Percentiles rank a stretch among this genome's conserved stretches.
Evolutionary conservation across 2,329 filamentous ascomycete species (phyloP).

Genomic region (Fusarium protoensiforme): DNA sequence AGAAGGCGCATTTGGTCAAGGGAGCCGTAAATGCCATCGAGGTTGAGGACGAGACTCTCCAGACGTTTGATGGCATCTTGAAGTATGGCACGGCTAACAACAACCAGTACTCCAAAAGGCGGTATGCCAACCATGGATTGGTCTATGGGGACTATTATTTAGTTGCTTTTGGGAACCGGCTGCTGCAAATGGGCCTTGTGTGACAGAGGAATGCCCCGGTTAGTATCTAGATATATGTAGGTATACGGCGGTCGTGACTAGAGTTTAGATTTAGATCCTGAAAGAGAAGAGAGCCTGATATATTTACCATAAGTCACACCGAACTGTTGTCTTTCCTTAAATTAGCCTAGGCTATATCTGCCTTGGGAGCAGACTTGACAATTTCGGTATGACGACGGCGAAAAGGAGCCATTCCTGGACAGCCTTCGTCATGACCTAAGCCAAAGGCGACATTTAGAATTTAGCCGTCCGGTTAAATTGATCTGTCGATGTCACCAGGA

Average conservation of each 20-base stretch:
- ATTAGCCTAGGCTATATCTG: neutral
- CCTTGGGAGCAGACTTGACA: neutral
- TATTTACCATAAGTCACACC: neutral
- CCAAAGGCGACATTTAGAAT: neutral
- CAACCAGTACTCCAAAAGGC: conserved; percentile 42
- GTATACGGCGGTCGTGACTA: neutral
- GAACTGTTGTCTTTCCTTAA: neutral
- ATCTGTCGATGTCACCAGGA: neutral
- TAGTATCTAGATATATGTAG: neutral
- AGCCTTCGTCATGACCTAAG: neutral
- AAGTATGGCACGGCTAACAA: conserved; percentile 49
- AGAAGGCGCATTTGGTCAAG: conserved; percentile 33
- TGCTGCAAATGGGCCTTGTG: conserved; percentile 51
- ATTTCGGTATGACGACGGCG: neutral
- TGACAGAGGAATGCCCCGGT: neutral
- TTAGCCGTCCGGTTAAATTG: neutral
- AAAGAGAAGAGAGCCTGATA: neutral
- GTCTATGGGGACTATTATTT: conserved; percentile 63
- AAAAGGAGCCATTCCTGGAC: neutral
- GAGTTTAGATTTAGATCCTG: neutral
- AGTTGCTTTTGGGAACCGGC: conserved; percentile 57
- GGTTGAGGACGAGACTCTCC: neutral
- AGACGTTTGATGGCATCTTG: conserved; percentile 45
- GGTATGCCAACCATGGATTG: conserved; percentile 52
- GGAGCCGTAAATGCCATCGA: neutral